A percentile compares a stretch with the other conserved stretches of the same genome.
Conservation (phyloP, 192 early-diverging fungal species). For the Coemansia aciculifera region DNA sequence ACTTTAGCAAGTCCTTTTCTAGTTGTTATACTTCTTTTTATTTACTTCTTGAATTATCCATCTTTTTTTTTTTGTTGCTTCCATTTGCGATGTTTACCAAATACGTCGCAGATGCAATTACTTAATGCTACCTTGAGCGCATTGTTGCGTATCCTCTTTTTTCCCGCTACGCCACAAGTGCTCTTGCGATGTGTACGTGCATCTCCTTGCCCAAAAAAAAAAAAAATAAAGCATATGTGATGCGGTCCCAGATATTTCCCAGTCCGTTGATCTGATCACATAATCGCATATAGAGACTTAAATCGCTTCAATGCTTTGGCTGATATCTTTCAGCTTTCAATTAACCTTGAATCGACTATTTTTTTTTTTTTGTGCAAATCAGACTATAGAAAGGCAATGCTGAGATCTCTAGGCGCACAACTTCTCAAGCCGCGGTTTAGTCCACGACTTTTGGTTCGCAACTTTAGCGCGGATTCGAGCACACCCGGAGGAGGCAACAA, state of each 20-base stretch:
- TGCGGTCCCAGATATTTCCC: neutral
- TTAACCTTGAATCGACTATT: neutral
- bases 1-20: neutral
- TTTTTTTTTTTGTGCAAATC: neutral
- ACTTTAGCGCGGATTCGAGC: slow-evolving; percentile 5
- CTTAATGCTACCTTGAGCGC: neutral
- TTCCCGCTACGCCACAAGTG: neutral
- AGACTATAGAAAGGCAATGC: slow-evolving; percentile 1
- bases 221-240: neutral
- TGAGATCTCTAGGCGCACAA: slow-evolving; percentile 3
- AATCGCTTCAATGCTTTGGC: too few species aligned
- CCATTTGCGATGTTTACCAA: neutral
- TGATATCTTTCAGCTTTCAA: neutral
- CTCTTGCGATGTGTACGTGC: too few species aligned
- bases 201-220: slow-evolving; percentile 1
- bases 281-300: neutral
- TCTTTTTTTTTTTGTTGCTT: neutral
- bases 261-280: neutral
- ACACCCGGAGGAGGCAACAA: neutral
- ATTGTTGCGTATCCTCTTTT: too few species aligned
- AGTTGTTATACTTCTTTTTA: slow-evolving; percentile 9
- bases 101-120: neutral
- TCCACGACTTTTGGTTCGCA: neutral
- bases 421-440: slow-evolving; percentile 1
- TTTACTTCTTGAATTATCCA: neutral